Base-by-base conservation (phyloP, 768 basidiomycete species). In the Termitomyces sp. region DNA sequence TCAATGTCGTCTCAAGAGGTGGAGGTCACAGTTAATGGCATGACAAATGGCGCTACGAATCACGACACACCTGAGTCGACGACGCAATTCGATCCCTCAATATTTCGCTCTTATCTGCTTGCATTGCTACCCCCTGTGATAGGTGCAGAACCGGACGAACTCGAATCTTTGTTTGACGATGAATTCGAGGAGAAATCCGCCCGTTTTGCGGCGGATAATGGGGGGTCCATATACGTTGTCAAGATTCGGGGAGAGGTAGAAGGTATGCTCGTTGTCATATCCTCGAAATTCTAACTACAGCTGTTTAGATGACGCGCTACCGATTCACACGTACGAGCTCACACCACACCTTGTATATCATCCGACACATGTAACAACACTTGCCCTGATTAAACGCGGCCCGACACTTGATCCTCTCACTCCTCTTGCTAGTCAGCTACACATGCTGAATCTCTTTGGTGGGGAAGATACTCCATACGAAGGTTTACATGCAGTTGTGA, bases 371-470 rank as follows among this genome's bases (percentile, higher is more conserved):
- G 77, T 85, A 53, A 91, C 88, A 19, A 95, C 94, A 0, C 82
- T 99, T 46, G 94, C 95, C 25, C 80, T 99, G 68, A 98, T 99
- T 76, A 98, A 98, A 72, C 91, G 94, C 53, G 82, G 84, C 19
- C 83, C 88, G 1, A 85, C 83, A 3, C 80, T 99, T 42, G 94
- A 97, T 72, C 80, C 90, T 5, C 67, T 83, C n/a, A 75, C 79
- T 7, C 88, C 95, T 1, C 80, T 98, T 5, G 84, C 92, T 2
- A 74, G 81, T 2, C 96, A 99, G 68, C 79, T 98, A 11, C 94
- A 97, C 62, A 86, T 98, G 56, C 77, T 98, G 45, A 98, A 95
- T 64, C 80, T 98, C 16, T 98, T 91, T 63, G 90, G 88, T 23
- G 87, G 88, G 14, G 89, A 91, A 44, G 87, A 90, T 58, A 91